Conservation (phyloP, 1,284 basidiomycete genomes). For the Athelia psychrophila region DNA sequence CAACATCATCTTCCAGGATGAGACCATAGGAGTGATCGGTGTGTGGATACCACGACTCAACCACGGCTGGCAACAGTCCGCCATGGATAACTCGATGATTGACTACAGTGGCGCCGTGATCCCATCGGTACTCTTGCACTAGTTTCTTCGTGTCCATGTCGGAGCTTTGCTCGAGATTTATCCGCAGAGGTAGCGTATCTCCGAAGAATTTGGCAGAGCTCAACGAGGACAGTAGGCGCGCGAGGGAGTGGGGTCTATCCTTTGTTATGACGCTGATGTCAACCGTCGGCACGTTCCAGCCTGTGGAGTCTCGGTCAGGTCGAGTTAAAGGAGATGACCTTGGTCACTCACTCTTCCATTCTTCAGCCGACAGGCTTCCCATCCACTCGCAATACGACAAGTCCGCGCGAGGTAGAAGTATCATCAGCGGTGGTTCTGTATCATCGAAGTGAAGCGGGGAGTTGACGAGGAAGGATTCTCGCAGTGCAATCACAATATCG, state of each 20-base stretch:
- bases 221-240: slow-evolving; percentile 63
- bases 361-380: slow-evolving; percentile 48
- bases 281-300: slow-evolving; percentile 68
- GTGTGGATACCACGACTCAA: slow-evolving; percentile 83
- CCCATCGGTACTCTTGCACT: slow-evolving; percentile 54
- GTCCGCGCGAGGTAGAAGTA: slow-evolving; percentile 51
- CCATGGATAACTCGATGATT: slow-evolving; percentile 73
- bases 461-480: slow-evolving; percentile 17
- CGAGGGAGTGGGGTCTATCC: slow-evolving; percentile 68
- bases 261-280: slow-evolving; percentile 77
- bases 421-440: slow-evolving; percentile 27
- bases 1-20: slow-evolving; percentile 81
- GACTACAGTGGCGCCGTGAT: slow-evolving; percentile 51
- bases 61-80: slow-evolving; percentile 75
- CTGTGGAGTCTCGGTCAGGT: slow-evolving; percentile 33
- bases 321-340: background rate
- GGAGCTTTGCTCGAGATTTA: slow-evolving; percentile 76
- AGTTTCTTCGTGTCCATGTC: slow-evolving; percentile 57
- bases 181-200: slow-evolving; percentile 55
- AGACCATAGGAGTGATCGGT: slow-evolving; percentile 73
- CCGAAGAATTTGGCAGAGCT: slow-evolving; percentile 63
- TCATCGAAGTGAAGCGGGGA: slow-evolving; percentile 15
- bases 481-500: slow-evolving; percentile 32
- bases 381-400: slow-evolving; percentile 64
- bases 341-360: slow-evolving; percentile 49